A percentile compares a stretch with the other conserved stretches of the same genome.
These are phyloP conservation scores for Russula dissimulans DNA, from an alignment of 768 basidiomycete species.

Conservation along the genomic window DNA sequence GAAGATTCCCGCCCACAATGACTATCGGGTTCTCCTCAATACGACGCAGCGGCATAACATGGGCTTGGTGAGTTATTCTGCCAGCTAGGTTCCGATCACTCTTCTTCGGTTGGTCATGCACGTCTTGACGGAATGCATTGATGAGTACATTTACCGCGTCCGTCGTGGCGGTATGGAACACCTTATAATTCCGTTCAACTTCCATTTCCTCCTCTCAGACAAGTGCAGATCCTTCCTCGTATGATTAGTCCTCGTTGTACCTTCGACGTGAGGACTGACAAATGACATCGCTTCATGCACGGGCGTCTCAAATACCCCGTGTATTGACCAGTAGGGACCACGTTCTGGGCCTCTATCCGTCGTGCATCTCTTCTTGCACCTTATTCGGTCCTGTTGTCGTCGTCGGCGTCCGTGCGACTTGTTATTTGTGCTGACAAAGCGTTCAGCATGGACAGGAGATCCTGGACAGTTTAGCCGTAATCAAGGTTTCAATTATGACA, in stretches of 20 bases:
- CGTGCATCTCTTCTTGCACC: background rate
- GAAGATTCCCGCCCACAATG: constrained; percentile 62
- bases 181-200: background rate
- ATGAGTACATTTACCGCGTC: background rate
- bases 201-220: background rate
- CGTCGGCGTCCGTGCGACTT: background rate
- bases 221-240: background rate
- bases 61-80: constrained; percentile 45
- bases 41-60: constrained; percentile 57
- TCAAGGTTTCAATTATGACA: constrained; percentile 56
- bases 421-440: constrained; percentile 14
- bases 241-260: too few species aligned
- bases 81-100: background rate
- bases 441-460: constrained; percentile 68
- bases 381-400: background rate
- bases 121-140: background rate
- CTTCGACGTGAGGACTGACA: background rate
- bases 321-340: background rate
- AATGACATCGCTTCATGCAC: background rate
- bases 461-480: constrained; percentile 50
- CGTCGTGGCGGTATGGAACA: background rate
- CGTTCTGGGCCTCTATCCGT: background rate
- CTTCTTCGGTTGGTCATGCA: background rate
- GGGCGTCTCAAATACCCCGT: background rate
- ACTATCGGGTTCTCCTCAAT: constrained; percentile 49